These are phyloP conservation scores for Colletotrichum orchidophilum DNA, from an alignment of 2,329 filamentous ascomycete species.

Conservation along the genomic window DNA sequence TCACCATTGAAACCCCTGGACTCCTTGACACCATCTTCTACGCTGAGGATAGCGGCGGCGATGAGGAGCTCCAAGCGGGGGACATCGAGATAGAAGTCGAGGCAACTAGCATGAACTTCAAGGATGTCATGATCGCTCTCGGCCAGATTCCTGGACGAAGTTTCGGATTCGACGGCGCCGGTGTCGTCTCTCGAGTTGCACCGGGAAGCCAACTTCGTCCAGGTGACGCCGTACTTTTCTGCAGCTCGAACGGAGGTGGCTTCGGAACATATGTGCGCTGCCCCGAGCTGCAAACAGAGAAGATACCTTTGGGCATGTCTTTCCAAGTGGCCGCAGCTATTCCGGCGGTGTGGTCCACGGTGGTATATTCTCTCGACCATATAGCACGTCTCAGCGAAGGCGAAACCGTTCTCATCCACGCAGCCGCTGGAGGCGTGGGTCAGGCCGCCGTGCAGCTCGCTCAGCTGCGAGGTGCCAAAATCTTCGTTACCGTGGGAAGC, in stretches of 20 bases:
- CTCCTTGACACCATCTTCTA: conserved; percentile 16
- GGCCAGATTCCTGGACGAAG: conserved; percentile 42
- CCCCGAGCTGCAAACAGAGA: conserved; percentile 36
- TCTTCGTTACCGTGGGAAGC: conserved; percentile 47
- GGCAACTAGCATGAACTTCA: conserved; percentile 45
- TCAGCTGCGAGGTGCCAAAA: conserved; percentile 34
- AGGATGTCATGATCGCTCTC: conserved; percentile 46
- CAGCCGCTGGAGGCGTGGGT: conserved; percentile 37
- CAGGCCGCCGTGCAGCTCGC: conserved; percentile 32
- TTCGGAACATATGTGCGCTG: conserved; percentile 37
- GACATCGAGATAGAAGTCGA: conserved; percentile 40
- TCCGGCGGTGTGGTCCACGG: conserved; percentile 39
- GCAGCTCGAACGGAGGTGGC: neutral
- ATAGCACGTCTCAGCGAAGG: conserved; percentile 34
- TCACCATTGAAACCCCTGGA: conserved; percentile 9
- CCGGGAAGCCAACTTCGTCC: neutral
- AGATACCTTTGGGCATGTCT: conserved; percentile 46
- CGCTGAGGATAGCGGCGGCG: neutral
- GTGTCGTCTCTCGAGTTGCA: conserved; percentile 43
- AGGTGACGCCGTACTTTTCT: neutral
- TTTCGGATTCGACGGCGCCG: conserved; percentile 46
- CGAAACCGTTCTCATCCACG: conserved; percentile 39
- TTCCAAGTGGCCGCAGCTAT: conserved; percentile 38
- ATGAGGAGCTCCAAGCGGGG: conserved; percentile 14
- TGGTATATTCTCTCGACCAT: conserved; percentile 38